Conservation (phyloP, 805 yeast genomes). For the Brettanomyces nanus region DNA sequence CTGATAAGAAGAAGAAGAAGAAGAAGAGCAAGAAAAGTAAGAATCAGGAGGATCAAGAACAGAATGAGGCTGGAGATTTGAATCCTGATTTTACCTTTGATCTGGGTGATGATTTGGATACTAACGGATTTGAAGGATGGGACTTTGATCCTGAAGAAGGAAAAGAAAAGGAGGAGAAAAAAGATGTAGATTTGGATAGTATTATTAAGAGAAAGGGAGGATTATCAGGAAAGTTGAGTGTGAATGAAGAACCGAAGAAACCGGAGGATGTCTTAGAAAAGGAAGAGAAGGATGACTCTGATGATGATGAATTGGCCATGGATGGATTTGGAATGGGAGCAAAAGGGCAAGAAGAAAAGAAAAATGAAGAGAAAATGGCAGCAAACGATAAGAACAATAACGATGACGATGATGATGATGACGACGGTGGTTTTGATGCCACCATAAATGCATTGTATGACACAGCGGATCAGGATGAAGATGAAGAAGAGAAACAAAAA, state of each 20-base stretch:
- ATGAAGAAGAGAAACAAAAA: constrained; percentile 40
- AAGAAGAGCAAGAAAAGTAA: constrained; percentile 14
- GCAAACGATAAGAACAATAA: constrained; percentile 17
- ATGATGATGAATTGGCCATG: constrained; percentile 31
- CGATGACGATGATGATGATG: constrained; percentile 23
- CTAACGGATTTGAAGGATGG: constrained; percentile 65
- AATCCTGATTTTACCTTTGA: constrained; percentile 71
- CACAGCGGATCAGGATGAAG: no score
- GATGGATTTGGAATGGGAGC: constrained; percentile 36
- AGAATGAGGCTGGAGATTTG: constrained; percentile 40
- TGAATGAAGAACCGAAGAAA: constrained; percentile 31
- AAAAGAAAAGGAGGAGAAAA: constrained; percentile 15
- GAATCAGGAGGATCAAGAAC: constrained; percentile 19
- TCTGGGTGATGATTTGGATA: constrained; percentile 31
- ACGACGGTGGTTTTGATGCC: constrained; percentile 19
- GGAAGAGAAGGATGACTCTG: constrained; percentile 20
- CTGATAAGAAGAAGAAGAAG: constrained; percentile 25
- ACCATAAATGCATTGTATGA: no score
- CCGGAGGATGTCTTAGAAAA: constrained; percentile 25
- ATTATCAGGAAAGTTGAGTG: constrained; percentile 18
- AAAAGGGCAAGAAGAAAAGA: constrained; percentile 16
- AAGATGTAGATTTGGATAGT: constrained; percentile 78
- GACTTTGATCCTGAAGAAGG: constrained; percentile 54
- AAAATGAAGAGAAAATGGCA: constrained; percentile 26
- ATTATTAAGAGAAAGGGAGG: constrained; percentile 87